Percentiles rank a stretch among this genome's conserved stretches.
phyloP scores from a whole-genome alignment of 768 basidiomycete species.

The Porpolomopsis calyptriformis region DNA sequence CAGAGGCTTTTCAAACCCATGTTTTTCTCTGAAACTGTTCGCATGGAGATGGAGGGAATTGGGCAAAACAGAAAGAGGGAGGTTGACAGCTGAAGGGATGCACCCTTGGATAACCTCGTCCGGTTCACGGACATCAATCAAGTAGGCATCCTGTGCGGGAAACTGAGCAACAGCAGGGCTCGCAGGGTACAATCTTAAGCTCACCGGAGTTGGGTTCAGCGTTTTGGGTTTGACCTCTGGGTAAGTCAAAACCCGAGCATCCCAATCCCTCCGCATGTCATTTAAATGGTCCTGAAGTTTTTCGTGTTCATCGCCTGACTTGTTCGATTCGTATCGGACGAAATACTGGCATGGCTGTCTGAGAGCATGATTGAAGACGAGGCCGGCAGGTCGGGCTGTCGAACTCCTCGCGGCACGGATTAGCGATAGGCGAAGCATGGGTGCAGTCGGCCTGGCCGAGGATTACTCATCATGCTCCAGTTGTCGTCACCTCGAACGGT shows the following conservation, averaged over 20 bases:
- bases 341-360: constrained; percentile 8
- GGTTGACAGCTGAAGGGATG: constrained; percentile 85
- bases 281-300: constrained; percentile 26
- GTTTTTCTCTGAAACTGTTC: constrained; percentile 48
- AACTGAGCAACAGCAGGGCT: constrained; percentile 9
- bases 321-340: constrained; percentile 27
- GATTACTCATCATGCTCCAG: no score
- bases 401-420: neutral
- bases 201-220: constrained; percentile 58
- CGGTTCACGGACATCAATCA: constrained; percentile 89
- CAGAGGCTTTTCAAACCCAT: constrained; percentile 67
- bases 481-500: no score
- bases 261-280: constrained; percentile 63
- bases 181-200: constrained; percentile 5
- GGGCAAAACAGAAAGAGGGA: constrained; percentile 73
- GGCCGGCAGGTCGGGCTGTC: neutral
- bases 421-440: constrained; percentile 5
- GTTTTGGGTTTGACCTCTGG: constrained; percentile 76
- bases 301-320: constrained; percentile 17
- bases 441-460: no score
- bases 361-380: no score
- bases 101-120: constrained; percentile 85
- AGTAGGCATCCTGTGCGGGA: constrained; percentile 44
- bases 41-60: constrained; percentile 48
- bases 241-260: constrained; percentile 59